phyloP scores from a whole-genome alignment of 2,329 filamentous ascomycete genomes.

The Hypocreales sp. region DNA sequence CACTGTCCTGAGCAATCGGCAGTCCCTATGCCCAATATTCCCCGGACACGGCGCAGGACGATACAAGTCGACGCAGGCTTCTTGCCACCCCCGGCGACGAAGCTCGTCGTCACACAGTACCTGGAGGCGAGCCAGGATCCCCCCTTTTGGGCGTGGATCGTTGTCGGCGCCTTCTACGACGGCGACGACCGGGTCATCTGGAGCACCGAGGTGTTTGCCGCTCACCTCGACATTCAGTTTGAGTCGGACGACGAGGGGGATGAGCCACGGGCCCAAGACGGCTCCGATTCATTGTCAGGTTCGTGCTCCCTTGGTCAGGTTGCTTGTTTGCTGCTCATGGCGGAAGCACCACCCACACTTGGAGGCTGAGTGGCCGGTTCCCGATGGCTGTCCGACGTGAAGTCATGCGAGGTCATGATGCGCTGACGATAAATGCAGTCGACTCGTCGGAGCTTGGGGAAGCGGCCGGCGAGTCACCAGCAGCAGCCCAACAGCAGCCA shows the following conservation, averaged over 20 bases:
- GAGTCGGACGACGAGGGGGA: constrained; percentile 11
- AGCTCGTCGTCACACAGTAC: constrained; percentile 28
- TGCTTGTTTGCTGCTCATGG: constrained; percentile 4
- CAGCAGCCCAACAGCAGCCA: too few species aligned
- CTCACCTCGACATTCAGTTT: constrained; percentile 10
- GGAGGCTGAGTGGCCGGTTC: too few species aligned
- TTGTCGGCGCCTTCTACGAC: constrained; percentile 32
- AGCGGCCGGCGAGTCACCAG: too few species aligned
- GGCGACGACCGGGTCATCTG: constrained; percentile 22
- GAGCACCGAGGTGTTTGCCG: constrained; percentile 28
- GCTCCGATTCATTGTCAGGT: constrained; percentile 7
- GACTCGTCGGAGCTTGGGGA: too few species aligned
- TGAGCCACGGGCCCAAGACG: constrained; percentile 2
- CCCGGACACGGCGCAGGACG: constrained; percentile 7
- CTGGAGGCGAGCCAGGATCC: constrained; percentile 15
- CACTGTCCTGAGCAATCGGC: too few species aligned
- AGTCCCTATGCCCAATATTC: constrained; percentile 7
- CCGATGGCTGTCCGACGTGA: too few species aligned
- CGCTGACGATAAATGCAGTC: too few species aligned
- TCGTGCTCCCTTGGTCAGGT: constrained; percentile 3
- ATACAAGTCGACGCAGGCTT: constrained; percentile 13
- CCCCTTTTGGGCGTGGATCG: constrained; percentile 28
- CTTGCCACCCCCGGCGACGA: constrained; percentile 28
- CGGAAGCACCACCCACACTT: too few species aligned
- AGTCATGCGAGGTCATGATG: too few species aligned